Evolutionary conservation across 1,284 basidiomycete species (phyloP).

Genomic region (Puccinia horiana): DNA sequence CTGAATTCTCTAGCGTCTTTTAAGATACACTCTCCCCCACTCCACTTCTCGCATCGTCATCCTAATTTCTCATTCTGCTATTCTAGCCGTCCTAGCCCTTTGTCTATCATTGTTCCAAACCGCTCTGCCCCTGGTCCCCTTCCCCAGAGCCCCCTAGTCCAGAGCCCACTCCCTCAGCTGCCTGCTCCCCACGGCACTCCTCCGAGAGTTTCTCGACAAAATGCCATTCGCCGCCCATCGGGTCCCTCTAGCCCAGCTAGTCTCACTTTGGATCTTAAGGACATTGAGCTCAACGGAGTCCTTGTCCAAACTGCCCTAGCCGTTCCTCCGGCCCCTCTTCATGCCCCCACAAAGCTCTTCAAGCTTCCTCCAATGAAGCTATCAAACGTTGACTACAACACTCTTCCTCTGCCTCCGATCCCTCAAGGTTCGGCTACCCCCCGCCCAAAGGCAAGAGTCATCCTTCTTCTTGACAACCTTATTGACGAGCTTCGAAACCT

Average conservation of each 20-base stretch:
- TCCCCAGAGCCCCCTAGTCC: background rate
- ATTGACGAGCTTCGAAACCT: background rate
- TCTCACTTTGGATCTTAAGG: background rate
- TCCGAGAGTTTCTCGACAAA: background rate
- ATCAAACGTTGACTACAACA: background rate
- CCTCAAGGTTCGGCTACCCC: background rate
- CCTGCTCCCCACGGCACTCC: background rate
- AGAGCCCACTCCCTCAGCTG: background rate
- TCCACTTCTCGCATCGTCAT: no score
- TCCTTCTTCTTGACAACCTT: background rate
- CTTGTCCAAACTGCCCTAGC: background rate
- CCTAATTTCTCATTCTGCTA: no score
- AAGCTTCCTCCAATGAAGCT: background rate
- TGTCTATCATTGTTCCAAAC: no score
- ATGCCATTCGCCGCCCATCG: background rate
- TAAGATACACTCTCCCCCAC: no score
- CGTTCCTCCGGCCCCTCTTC: background rate
- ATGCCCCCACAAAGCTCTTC: background rate
- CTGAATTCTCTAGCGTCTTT: no score
- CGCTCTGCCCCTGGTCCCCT: background rate
- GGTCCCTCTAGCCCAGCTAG: background rate
- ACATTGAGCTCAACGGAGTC: background rate
- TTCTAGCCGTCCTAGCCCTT: no score
- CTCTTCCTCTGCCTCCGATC: background rate
- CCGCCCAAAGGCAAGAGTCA: background rate